phyloP scores from a whole-genome alignment of 257 asterid genomes.

The Paulownia fortunei region DNA sequence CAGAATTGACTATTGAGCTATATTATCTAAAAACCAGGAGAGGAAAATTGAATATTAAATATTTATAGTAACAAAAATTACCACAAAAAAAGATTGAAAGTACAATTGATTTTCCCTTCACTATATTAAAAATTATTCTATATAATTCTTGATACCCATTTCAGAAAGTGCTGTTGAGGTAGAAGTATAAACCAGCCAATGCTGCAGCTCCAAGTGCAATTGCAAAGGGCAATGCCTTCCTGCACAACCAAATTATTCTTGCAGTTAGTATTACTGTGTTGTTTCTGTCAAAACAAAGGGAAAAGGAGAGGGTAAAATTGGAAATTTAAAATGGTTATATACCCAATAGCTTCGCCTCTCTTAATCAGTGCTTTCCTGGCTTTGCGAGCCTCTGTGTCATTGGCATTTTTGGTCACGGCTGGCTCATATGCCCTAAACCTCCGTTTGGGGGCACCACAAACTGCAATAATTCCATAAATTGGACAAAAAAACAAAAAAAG shows the following conservation, averaged over 20 bases:
- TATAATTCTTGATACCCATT: too few relatives aligned
- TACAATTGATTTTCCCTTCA: too few relatives aligned
- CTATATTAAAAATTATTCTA: too few relatives aligned
- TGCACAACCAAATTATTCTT: slow-evolving; percentile 39
- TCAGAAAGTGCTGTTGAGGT: slow-evolving; percentile 65
- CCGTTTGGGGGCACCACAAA: slow-evolving; percentile 97
- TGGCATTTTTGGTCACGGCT: slow-evolving; percentile 71
- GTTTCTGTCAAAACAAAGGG: not conserved
- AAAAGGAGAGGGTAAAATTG: not conserved
- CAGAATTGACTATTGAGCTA: too few relatives aligned
- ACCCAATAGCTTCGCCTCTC: slow-evolving; percentile 86
- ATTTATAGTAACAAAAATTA: too few relatives aligned
- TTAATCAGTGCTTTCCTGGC: slow-evolving; percentile 81
- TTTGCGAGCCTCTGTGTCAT: slow-evolving; percentile 61
- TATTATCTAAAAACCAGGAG: too few relatives aligned
- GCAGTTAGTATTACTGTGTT: not conserved
- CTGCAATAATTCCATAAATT: slow-evolving; percentile 41
- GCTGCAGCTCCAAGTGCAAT: slow-evolving; percentile 81
- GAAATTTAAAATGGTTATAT: not conserved
- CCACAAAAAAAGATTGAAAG: too few relatives aligned
- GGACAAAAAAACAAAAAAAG: too few relatives aligned
- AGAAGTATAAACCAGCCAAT: slow-evolving; percentile 66
- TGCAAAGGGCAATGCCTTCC: slow-evolving; percentile 82
- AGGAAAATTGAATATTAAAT: too few relatives aligned
- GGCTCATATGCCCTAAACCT: slow-evolving; percentile 78